These are phyloP conservation scores for Hyaloscypha finlandica DNA, from an alignment of 495 filamentous ascomycete species.

Conservation along the genomic window DNA sequence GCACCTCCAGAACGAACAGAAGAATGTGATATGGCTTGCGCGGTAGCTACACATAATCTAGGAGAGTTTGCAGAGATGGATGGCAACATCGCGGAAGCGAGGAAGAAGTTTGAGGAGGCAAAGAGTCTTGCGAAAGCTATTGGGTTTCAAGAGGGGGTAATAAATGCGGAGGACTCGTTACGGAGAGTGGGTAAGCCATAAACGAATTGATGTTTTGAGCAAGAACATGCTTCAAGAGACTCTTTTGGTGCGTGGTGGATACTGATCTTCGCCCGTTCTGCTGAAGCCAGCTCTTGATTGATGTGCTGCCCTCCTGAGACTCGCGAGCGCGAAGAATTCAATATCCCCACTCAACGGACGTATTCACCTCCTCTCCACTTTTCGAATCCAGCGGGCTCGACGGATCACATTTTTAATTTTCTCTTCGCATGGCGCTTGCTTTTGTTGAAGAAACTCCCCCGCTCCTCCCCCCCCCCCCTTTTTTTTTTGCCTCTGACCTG, in stretches of 20 bases:
- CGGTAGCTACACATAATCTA: constrained; percentile 81
- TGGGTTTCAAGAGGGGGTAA: constrained; percentile 63
- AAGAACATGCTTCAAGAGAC: neutral
- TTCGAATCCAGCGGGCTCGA: no score
- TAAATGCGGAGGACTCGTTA: constrained; percentile 59
- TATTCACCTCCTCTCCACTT: no score
- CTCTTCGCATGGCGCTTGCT: no score
- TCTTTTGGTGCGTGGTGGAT: neutral
- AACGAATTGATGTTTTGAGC: constrained; percentile 6
- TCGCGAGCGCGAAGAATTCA: no score
- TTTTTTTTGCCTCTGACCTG: no score
- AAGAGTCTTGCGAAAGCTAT: constrained; percentile 60
- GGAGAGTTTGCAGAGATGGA: constrained; percentile 77
- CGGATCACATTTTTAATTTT: no score
- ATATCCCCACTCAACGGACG: no score
- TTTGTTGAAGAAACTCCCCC: no score
- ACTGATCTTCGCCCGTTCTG: neutral
- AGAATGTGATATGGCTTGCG: constrained; percentile 86
- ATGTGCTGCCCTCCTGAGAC: neutral
- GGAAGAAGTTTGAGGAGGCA: constrained; percentile 63
- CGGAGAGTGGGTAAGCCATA: constrained; percentile 42
- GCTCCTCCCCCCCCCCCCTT: no score
- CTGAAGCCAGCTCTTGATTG: neutral
- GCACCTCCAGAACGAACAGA: constrained; percentile 61
- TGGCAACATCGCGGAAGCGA: constrained; percentile 65